These are phyloP conservation scores for Croton setiger DNA, from an alignment of 441 rosid genomes.

Conservation along the genomic window DNA sequence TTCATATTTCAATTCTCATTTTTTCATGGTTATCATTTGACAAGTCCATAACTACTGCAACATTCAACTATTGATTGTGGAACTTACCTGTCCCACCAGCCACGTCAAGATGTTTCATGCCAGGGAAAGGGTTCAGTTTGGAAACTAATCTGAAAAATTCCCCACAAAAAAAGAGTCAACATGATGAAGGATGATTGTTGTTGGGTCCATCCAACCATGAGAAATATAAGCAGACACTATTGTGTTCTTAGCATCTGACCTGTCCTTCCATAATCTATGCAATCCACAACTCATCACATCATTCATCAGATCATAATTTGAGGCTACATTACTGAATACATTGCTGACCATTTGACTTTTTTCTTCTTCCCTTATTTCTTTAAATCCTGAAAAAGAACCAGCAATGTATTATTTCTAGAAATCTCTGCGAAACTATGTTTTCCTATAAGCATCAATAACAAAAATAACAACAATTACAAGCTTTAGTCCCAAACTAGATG, in stretches of 20 bases:
- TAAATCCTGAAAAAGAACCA: slow-evolving; percentile 58
- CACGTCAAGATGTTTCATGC: slow-evolving; percentile 98
- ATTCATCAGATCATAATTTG: slow-evolving; percentile 95
- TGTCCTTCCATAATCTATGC: slow-evolving; percentile 96
- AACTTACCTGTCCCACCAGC: slow-evolving; percentile 91
- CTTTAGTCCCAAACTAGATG: no score
- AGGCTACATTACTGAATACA: slow-evolving; percentile 85
- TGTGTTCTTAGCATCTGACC: slow-evolving; percentile 36
- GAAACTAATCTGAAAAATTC: slow-evolving; percentile 65
- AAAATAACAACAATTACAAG: no score
- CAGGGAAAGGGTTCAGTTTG: slow-evolving; percentile 77
- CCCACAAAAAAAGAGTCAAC: slow-evolving; percentile 13
- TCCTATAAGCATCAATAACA: neutral
- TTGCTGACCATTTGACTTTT: slow-evolving; percentile 78
- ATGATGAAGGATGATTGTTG: neutral
- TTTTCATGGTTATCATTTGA: neutral
- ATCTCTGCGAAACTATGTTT: neutral
- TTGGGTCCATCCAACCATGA: neutral
- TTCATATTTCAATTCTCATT: neutral
- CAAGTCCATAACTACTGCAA: neutral
- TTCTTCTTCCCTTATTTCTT: slow-evolving; percentile 80
- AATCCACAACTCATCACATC: slow-evolving; percentile 94
- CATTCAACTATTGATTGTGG: neutral
- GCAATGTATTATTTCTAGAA: neutral
- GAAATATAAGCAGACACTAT: slow-evolving; percentile 1